Evolutionary conservation across 2,329 filamentous ascomycete genomes (phyloP), one percentile per base, ranked within the genome.

Genomic region (Diaporthe capsici): DNA sequence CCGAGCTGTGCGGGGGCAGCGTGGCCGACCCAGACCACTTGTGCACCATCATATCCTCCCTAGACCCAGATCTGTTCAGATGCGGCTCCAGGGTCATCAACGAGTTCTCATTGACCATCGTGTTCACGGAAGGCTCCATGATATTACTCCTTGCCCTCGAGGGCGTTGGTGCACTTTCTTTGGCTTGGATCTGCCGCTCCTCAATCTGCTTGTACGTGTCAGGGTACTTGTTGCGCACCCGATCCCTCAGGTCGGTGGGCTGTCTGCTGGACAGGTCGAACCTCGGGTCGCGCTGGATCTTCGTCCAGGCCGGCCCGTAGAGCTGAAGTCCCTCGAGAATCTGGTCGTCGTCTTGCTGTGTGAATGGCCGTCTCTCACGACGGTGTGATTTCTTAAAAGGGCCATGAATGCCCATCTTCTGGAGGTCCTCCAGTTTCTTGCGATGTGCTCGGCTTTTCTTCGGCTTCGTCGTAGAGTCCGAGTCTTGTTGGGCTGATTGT

Each of bases 251-350:
- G 79, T 93, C 91, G 0, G 91, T 93, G 1, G 91, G 91, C 77
- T 92, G 89, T 60, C 91, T 85, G 75, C 82, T 89, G 6, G 88
- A 87, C n/a, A 93, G 84, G 76, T 90, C 85, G 81, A 91, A 92
- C 39, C 85, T 85, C 20, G 88, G 82, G 76, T 93, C 91, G 49
- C 90, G 87, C 80, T 92, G 91, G 28, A 93, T 93, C 81, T 89
- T 90, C 71, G 91, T 92, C 91, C 92, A 93, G 12, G 90, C 88
- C 12, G 91, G 90, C 0, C 91, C 91, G 80, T 92, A 92, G 5
- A 86, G 80, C 53, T 90, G 84, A 51, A 92, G 88, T 0, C 92
- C 92, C 75, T 90, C 85, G 1, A 92, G 84, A 60, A 93, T 93
- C 77, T 92, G 89, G 42, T 84, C 84, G 79, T 93, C 92, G 75